phyloP scores from a whole-genome alignment of 2,329 filamentous ascomycete genomes.

The Eutypa lata region DNA sequence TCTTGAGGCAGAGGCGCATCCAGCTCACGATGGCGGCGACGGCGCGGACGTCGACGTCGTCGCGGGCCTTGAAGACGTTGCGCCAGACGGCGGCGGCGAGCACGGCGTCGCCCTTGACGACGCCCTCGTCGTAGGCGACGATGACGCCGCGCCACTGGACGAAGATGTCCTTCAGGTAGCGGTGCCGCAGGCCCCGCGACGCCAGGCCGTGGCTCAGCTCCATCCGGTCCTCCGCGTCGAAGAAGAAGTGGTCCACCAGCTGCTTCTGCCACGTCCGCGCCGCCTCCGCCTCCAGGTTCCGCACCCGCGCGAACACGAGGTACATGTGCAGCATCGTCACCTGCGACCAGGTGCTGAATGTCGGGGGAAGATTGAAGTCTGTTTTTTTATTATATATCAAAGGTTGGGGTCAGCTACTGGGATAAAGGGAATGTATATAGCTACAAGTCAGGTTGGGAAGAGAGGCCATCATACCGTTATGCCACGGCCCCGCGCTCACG shows the following conservation, averaged over 20 bases:
- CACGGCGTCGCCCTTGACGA: constrained; percentile 73
- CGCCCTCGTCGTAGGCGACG: constrained; percentile 78
- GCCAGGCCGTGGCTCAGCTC: constrained; percentile 72
- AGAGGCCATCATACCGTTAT: constrained; percentile 59
- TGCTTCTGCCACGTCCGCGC: constrained; percentile 82
- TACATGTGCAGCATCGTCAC: constrained; percentile 97
- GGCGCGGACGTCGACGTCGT: constrained; percentile 47
- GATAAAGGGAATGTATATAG: too few relatives aligned
- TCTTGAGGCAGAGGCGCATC: constrained; percentile 48
- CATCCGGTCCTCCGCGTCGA: constrained; percentile 81
- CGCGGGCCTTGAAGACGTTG: constrained; percentile 77
- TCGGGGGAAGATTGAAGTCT: constrained; percentile 79
- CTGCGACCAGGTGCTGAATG: constrained; percentile 94
- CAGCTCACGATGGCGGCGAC: constrained; percentile 55
- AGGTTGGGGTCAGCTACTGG: too few relatives aligned
- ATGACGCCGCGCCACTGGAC: constrained; percentile 88
- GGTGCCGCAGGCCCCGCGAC: constrained; percentile 57
- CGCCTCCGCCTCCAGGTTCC: constrained; percentile 68
- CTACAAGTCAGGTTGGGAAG: too few relatives aligned
- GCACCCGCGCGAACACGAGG: constrained; percentile 77
- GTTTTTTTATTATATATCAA: constrained; percentile 1
- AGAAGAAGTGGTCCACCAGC: constrained; percentile 93
- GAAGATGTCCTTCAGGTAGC: constrained; percentile 82
- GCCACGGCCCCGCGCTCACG: constrained; percentile 73
- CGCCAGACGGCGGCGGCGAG: constrained; percentile 85